phyloP scores from a whole-genome alignment of 495 filamentous ascomycete species.

The Penicillium egyptiacum region DNA sequence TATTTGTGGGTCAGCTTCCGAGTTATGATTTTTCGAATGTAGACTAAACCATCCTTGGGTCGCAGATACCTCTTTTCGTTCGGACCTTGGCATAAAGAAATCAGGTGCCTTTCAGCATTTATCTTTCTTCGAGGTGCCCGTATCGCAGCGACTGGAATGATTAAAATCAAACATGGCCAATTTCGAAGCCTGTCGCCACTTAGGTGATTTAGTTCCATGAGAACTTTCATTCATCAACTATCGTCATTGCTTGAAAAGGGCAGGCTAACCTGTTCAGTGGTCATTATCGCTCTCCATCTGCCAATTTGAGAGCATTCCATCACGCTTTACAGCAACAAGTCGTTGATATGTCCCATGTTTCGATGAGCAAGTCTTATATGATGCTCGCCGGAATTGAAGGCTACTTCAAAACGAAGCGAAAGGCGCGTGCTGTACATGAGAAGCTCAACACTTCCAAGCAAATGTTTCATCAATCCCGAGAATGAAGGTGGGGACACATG shows the following conservation, averaged over 20 bases:
- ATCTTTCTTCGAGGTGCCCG: slow-evolving; percentile 76
- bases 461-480: slow-evolving; percentile 10
- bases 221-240: neutral
- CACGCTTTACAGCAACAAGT: slow-evolving; percentile 67
- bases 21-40: neutral
- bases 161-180: slow-evolving; percentile 79
- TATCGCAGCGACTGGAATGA: slow-evolving; percentile 79
- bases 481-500: neutral
- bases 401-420: slow-evolving; percentile 63
- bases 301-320: slow-evolving; percentile 80
- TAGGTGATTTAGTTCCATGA: slow-evolving; percentile 28
- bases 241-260: neutral
- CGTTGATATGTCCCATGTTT: slow-evolving; percentile 76
- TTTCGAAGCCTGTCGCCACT: slow-evolving; percentile 54
- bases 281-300: slow-evolving; percentile 79
- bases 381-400: slow-evolving; percentile 80
- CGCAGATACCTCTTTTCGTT: slow-evolving; percentile 76
- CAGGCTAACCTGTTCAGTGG: slow-evolving; percentile 52
- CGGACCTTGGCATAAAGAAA: slow-evolving; percentile 91
- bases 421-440: slow-evolving; percentile 50
- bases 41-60: slow-evolving; percentile 25
- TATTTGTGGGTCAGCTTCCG: slow-evolving; percentile 58
- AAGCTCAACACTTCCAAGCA: slow-evolving; percentile 30
- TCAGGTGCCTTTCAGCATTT: slow-evolving; percentile 87
- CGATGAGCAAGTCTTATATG: slow-evolving; percentile 77